Evolutionary conservation across 768 basidiomycete genomes (phyloP).

Genomic region (Boletus barrowsii): DNA sequence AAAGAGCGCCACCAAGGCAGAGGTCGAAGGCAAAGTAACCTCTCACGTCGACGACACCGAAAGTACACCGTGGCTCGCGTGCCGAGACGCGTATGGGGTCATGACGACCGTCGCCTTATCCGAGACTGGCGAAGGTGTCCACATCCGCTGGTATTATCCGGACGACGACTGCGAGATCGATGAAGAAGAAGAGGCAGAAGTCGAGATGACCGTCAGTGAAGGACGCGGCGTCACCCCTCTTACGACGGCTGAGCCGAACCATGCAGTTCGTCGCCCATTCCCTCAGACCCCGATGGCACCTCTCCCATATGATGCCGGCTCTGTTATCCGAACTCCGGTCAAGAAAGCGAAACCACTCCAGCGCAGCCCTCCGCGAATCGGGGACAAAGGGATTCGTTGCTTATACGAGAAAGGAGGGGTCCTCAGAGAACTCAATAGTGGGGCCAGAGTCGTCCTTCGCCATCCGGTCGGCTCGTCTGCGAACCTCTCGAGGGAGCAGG

Average conservation of each 20-base stretch:
- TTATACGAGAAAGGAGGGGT: conserved; percentile 13
- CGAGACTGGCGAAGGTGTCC: conserved; percentile 20
- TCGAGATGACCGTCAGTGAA: conserved; percentile 14
- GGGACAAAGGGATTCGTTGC: conserved; percentile 26
- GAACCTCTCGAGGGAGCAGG: conserved; percentile 27
- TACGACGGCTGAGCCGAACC: neutral
- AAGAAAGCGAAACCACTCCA: conserved; percentile 28
- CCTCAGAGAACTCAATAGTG: conserved; percentile 13
- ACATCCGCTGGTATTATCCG: conserved; percentile 21
- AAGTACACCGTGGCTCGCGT: conserved; percentile 17
- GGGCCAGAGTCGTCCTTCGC: conserved; percentile 17
- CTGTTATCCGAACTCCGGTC: conserved; percentile 28
- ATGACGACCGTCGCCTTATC: conserved; percentile 15
- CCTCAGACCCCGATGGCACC: conserved; percentile 20
- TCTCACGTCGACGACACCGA: neutral
- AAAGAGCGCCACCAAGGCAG: neutral
- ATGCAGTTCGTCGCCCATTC: neutral
- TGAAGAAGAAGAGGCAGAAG: conserved; percentile 7
- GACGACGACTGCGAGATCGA: conserved; percentile 2
- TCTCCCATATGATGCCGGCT: conserved; percentile 28
- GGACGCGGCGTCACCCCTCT: conserved; percentile 17
- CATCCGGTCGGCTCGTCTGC: conserved; percentile 20
- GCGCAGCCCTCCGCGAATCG: conserved; percentile 28
- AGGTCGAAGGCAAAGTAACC: neutral
- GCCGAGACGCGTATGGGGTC: conserved; percentile 13